Evolutionary conservation across 805 yeast genomes (phyloP).

Genomic region (Yarrowia sp.): DNA sequence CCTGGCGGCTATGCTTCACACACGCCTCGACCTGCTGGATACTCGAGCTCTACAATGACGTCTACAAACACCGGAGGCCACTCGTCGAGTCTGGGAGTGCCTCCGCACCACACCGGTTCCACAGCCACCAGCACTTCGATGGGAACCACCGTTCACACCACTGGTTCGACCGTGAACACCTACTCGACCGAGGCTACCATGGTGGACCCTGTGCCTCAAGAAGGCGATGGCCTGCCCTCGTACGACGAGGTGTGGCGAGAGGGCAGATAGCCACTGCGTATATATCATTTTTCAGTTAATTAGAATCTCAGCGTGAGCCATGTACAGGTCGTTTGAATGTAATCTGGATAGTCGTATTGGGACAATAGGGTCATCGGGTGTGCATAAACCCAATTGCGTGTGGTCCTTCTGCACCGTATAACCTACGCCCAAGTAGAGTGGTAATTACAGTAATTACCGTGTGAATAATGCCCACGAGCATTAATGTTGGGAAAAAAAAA

Average conservation of each 20-base stretch:
- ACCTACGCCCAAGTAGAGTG: constrained; percentile 25
- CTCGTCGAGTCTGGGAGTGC: constrained; percentile 8
- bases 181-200: constrained; percentile 28
- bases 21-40: constrained; percentile 28
- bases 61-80: constrained; percentile 13
- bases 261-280: neutral
- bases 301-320: constrained; percentile 8
- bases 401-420: constrained; percentile 6
- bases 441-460: constrained; percentile 16
- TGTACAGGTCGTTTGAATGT: neutral
- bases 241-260: constrained; percentile 32
- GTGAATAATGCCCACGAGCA: constrained; percentile 8
- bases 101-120: constrained; percentile 17
- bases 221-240: constrained; percentile 24
- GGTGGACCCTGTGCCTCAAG: constrained; percentile 22
- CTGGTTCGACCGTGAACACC: constrained; percentile 11
- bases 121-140: constrained; percentile 15
- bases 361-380: constrained; percentile 32
- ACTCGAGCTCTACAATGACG: constrained; percentile 9
- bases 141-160: constrained; percentile 28
- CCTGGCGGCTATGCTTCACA: constrained; percentile 27
- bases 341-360: constrained; percentile 13
- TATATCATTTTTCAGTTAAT: constrained; percentile 10
- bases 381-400: constrained; percentile 34
- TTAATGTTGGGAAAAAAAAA: neutral